Percentiles rank a stretch among this genome's conserved stretches.
phyloP scores from a whole-genome alignment of 73 alveolate genomes.

The Diophrys appendiculata region DNA sequence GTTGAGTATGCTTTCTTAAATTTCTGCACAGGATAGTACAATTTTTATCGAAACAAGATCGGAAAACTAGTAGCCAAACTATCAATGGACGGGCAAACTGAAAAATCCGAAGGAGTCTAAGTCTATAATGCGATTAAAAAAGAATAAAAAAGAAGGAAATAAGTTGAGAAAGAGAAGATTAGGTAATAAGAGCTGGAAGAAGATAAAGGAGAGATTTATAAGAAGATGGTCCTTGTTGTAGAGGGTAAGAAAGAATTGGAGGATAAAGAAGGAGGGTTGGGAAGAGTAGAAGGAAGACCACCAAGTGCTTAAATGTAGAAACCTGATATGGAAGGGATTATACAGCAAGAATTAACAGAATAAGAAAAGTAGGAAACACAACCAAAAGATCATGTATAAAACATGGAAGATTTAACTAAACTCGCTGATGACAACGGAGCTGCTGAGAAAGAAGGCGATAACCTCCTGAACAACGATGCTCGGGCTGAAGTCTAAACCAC shows the following conservation, averaged over 20 bases:
- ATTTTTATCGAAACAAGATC: neutral
- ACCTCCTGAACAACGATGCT: too few species aligned
- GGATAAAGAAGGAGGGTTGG: neutral
- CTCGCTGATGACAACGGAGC: too few species aligned
- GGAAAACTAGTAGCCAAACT: neutral
- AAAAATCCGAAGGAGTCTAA: neutral
- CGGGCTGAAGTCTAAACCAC: too few species aligned
- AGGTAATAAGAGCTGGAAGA: neutral
- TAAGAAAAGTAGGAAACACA: too few species aligned
- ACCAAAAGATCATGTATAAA: too few species aligned
- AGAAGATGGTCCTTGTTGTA: neutral
- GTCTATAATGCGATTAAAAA: neutral
- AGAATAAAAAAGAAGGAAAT: neutral
- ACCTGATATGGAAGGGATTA: too few species aligned
- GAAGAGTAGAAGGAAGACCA: neutral
- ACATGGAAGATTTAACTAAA: too few species aligned
- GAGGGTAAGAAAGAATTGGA: neutral
- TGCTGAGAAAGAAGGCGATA: too few species aligned
- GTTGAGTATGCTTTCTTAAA: slow-evolving; percentile 11
- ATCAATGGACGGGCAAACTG: neutral
- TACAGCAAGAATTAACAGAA: too few species aligned
- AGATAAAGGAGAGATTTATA: slow-evolving; percentile 1
- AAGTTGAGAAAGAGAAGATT: neutral
- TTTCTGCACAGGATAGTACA: slow-evolving; percentile 9
- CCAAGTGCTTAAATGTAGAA: neutral